These are phyloP conservation scores for Yamadazyma diospyri DNA, from an alignment of 1,139 yeast genomes.

Conservation along the genomic window DNA sequence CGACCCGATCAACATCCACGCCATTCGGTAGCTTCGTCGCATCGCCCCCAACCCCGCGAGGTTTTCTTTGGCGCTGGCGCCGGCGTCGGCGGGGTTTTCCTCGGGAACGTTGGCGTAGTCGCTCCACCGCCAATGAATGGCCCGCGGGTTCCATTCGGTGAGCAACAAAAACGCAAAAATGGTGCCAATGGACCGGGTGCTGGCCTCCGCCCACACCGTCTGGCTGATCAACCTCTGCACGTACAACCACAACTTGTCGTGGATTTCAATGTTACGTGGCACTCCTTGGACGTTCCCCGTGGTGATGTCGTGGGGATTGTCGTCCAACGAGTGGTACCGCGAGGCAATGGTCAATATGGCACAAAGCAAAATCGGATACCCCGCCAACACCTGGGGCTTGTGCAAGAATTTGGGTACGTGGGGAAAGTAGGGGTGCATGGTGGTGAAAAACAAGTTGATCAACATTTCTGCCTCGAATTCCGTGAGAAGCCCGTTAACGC, in stretches of 20 bases:
- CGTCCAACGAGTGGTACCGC: constrained; percentile 61
- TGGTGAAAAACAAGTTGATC: constrained; percentile 63
- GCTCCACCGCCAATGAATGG: constrained; percentile 84
- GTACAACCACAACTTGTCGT: constrained; percentile 77
- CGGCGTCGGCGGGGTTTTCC: constrained; percentile 11
- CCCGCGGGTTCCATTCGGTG: constrained; percentile 94
- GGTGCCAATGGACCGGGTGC: constrained; percentile 83
- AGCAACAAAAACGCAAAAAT: constrained; percentile 80
- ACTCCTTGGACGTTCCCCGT: constrained; percentile 25
- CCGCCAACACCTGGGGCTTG: constrained; percentile 60
- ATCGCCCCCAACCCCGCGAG: constrained; percentile 80
- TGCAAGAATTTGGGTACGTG: constrained; percentile 75
- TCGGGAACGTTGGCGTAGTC: constrained; percentile 75
- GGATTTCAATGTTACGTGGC: constrained; percentile 58
- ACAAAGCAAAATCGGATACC: constrained; percentile 76
- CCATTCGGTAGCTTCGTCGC: constrained; percentile 83
- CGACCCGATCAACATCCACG: constrained; percentile 90
- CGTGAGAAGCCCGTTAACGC: constrained; percentile 53
- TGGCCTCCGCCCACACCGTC: constrained; percentile 94
- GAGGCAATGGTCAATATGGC: constrained; percentile 78
- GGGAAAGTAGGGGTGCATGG: constrained; percentile 89
- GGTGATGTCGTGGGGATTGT: constrained; percentile 22
- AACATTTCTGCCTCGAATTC: constrained; percentile 65
- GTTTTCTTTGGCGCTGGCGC: constrained; percentile 25
- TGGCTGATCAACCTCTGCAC: constrained; percentile 80